Evolutionary conservation across 345 rosid species (phyloP).

Genomic region (Stellera chamaejasme): DNA sequence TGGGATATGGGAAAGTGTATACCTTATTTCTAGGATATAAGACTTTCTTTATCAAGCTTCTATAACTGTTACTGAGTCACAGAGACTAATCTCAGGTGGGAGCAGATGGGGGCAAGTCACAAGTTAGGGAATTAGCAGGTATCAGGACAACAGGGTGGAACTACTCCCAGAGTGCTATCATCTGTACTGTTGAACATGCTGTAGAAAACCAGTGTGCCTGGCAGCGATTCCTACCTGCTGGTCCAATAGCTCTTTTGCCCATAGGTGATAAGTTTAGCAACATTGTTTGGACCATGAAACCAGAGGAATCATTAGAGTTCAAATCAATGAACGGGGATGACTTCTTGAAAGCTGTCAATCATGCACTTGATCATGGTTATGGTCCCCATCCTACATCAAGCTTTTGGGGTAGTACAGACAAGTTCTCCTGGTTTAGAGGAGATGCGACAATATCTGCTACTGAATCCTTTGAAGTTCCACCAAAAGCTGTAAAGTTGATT

Average conservation of each 20-base stretch:
- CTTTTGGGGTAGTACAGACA: conserved; percentile 17
- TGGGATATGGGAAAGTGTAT: not conserved
- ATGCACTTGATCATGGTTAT: conserved; percentile 76
- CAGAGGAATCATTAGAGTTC: conserved; percentile 51
- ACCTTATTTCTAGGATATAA: not conserved
- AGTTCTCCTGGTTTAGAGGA: conserved; percentile 61
- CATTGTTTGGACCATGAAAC: conserved; percentile 92
- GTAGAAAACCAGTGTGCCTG: conserved; percentile 66
- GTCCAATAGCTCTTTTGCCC: conserved; percentile 89
- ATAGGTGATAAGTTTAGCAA: conserved; percentile 84
- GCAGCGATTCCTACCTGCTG: conserved; percentile 92
- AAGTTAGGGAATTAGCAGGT: conserved; percentile 79
- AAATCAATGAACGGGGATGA: conserved; percentile 72
- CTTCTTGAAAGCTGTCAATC: conserved; percentile 66
- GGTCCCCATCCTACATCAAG: conserved; percentile 73
- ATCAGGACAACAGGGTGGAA: conserved; percentile 83
- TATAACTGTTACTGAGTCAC: conserved; percentile 1
- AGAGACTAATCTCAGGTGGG: conserved; percentile 54
- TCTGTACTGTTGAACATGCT: conserved; percentile 85
- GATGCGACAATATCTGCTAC: conserved; percentile 28
- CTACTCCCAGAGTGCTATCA: conserved; percentile 84
- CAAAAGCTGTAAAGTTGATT: conserved; percentile 61
- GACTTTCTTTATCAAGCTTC: not conserved
- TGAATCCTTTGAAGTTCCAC: conserved; percentile 73
- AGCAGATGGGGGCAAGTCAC: conserved; percentile 88